These are phyloP conservation scores for Tricholoma flavovirens DNA, from an alignment of 768 basidiomycete genomes.

Conservation along the genomic window DNA sequence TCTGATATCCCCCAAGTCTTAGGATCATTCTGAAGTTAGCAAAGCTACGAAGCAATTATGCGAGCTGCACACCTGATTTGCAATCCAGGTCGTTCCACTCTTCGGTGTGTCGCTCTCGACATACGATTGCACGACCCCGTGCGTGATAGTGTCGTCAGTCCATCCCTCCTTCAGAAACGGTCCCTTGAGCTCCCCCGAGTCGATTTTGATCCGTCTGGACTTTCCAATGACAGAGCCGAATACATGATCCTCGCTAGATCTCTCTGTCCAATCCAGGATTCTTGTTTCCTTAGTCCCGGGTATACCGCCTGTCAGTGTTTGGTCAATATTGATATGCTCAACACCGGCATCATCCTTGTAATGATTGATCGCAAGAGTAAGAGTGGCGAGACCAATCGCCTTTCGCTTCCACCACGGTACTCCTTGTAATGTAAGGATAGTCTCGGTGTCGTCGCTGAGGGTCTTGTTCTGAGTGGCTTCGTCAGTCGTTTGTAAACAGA, in stretches of 20 bases:
- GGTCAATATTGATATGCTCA: slow-evolving; percentile 65
- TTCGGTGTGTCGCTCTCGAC: slow-evolving; percentile 59
- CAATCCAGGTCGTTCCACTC: slow-evolving; percentile 57
- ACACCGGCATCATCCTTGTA: slow-evolving; percentile 51
- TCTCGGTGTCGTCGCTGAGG: slow-evolving; percentile 56
- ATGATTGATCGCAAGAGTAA: slow-evolving; percentile 62
- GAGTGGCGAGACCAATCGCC: slow-evolving; percentile 47
- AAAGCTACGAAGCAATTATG: neutral
- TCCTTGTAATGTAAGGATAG: slow-evolving; percentile 65
- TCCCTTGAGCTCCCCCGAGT: slow-evolving; percentile 34
- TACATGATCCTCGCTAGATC: slow-evolving; percentile 48
- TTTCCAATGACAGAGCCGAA: slow-evolving; percentile 58
- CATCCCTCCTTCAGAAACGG: slow-evolving; percentile 37
- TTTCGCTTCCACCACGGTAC: slow-evolving; percentile 67
- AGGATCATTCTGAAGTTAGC: neutral
- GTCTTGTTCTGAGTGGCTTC: slow-evolving; percentile 50
- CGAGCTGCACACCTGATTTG: slow-evolving; percentile 44
- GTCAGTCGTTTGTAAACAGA: neutral
- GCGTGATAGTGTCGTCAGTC: slow-evolving; percentile 35
- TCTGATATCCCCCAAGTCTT: slow-evolving; percentile 63
- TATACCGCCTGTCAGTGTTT: slow-evolving; percentile 59
- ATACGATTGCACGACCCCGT: slow-evolving; percentile 40
- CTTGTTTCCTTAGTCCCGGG: slow-evolving; percentile 52
- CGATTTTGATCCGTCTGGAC: slow-evolving; percentile 43
- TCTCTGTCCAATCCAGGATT: slow-evolving; percentile 50